A percentile compares a stretch with the other conserved stretches of the same genome.
Conservation (phyloP, 495 filamentous ascomycete genomes). For the Xylaria sp. region DNA sequence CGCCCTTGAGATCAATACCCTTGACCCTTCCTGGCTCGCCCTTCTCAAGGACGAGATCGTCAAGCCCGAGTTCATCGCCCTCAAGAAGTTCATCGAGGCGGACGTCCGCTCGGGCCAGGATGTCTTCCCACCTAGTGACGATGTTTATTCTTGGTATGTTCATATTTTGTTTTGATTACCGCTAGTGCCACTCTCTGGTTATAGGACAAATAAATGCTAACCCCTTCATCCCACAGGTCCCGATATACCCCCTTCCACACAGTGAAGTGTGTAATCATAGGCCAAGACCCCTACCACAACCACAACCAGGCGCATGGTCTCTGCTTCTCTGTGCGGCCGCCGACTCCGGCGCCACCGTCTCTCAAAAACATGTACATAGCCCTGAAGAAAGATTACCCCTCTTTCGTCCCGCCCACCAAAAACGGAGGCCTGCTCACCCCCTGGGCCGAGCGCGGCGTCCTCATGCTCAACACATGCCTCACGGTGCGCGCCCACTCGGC, state of each 20-base stretch:
- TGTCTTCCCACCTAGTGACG: constrained; percentile 82
- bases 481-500: constrained; percentile 89
- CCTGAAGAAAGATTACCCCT: constrained; percentile 85
- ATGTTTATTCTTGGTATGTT: constrained; percentile 92
- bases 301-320: constrained; percentile 94
- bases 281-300: constrained; percentile 98
- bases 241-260: constrained; percentile 85
- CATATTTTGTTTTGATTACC: neutral
- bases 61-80: constrained; percentile 76
- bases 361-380: constrained; percentile 90
- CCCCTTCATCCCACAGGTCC: constrained; percentile 63
- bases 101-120: constrained; percentile 76
- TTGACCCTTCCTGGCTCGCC: constrained; percentile 89
- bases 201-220: neutral
- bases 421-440: constrained; percentile 82
- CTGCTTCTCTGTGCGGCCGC: constrained; percentile 90
- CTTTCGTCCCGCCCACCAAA: constrained; percentile 75
- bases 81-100: constrained; percentile 85
- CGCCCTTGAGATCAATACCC: constrained; percentile 85
- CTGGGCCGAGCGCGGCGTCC: constrained; percentile 91
- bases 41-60: constrained; percentile 84
- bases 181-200: neutral
- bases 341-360: constrained; percentile 84
- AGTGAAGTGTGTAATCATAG: constrained; percentile 89
- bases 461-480: constrained; percentile 91